A percentile compares a stretch with the other conserved stretches of the same genome.
phyloP scores from a whole-genome alignment of 2,329 filamentous ascomycete species.

The Aspergillus tubingensis region DNA sequence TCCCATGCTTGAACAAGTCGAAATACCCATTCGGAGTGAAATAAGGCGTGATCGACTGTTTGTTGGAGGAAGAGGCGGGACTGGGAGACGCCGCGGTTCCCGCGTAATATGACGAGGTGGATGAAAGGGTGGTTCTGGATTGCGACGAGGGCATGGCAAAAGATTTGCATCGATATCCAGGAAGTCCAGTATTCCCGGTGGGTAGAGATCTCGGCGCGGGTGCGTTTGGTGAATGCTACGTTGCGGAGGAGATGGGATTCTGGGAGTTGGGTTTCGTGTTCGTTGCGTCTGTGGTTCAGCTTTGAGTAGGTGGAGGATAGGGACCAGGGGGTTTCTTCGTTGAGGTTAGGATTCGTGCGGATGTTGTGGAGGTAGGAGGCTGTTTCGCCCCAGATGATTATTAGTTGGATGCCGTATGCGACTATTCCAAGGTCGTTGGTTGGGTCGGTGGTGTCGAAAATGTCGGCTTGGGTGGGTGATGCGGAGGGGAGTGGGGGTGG shows the following conservation, averaged over 20 bases:
- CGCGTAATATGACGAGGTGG: conserved; percentile 1
- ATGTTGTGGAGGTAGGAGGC: neutral
- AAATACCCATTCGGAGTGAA: conserved; percentile 12
- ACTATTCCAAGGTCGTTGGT: conserved; percentile 8
- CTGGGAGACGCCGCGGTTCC: neutral
- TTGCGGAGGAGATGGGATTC: conserved; percentile 10
- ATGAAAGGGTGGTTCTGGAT: conserved; percentile 11
- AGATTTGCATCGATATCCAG: conserved; percentile 8
- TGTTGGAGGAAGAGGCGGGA: conserved; percentile 11
- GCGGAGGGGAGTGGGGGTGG: neutral
- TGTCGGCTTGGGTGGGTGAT: neutral
- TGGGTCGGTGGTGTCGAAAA: neutral
- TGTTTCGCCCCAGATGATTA: conserved; percentile 5
- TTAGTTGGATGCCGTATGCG: conserved; percentile 6
- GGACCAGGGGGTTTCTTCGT: conserved; percentile 11
- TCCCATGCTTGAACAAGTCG: conserved; percentile 3
- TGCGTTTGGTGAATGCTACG: neutral
- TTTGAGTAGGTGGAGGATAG: conserved; percentile 4
- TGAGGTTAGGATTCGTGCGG: neutral
- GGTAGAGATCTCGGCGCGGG: neutral
- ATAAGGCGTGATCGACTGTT: conserved; percentile 9
- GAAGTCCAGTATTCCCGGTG: conserved; percentile 8
- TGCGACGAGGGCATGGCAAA: conserved; percentile 3
- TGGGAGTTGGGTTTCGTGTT: conserved; percentile 1
- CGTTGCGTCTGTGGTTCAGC: neutral